Evolutionary conservation across 2,329 filamentous ascomycete species (phyloP), one percentile per base, ranked within the genome.

Genomic region (Pseudocercospora macadamiae): DNA sequence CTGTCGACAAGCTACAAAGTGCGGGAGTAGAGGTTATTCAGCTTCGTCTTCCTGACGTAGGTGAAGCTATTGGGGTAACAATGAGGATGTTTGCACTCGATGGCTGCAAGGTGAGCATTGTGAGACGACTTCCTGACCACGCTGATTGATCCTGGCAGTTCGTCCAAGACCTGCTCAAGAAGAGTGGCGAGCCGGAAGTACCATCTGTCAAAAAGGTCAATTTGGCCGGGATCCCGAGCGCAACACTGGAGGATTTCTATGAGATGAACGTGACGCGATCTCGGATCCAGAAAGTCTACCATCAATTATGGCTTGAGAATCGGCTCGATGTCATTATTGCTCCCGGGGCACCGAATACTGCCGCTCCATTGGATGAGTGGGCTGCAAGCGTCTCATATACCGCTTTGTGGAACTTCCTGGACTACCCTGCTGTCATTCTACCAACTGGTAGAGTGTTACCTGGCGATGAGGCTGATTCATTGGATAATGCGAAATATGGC

Each of bases 281-380:
- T 9, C 53, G 57, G 12, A 51, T 64, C 4, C 55, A 67, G 37
- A 42, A 36, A 3, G 49, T 26, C 1, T 85, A 77, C 72, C 75
- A 79, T 12, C 72, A 73, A 39, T 44, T 75, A 0, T 77, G 80
- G 69, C 68, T 74, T 1, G 68, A 77, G 14, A 66, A 81, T 16
- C 64, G 72, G 4, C 68, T 86, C 3, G 83, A 86, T 69, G 79
- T 77, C 0, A 68, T 85, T 0, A 49, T 86, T 16, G 76, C 75
- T 51, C 76, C 80, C 3, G 75, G 76, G 3, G 77, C 81, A 5
- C 79, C 81, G 62, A 76, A 71, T 12, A 83, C 81, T 0, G 82
- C 83, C 0, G 76, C 80, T 0, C 72, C 71, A 19, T 80, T 84
- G 65, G 82, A 85, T 65, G 76, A 72, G 0, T 85, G 79, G 68